A percentile compares a stretch with the other conserved stretches of the same genome.
These are phyloP conservation scores for Spatholobus suberectus DNA, from an alignment of 306 rosid genomes.

Conservation along the genomic window DNA sequence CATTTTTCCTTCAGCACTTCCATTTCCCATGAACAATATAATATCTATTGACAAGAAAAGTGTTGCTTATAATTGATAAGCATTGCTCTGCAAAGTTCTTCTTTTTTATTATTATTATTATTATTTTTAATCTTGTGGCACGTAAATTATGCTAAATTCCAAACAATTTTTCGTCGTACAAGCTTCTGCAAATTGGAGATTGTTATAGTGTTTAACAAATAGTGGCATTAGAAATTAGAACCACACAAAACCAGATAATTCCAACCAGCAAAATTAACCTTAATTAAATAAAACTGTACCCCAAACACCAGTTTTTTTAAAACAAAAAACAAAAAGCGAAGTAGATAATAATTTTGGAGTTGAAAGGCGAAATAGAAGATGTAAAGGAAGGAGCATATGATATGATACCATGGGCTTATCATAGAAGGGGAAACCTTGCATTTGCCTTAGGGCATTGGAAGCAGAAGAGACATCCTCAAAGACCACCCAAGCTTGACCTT, in stretches of 20 bases:
- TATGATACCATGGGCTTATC: constrained; percentile 92
- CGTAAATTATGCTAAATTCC: neutral
- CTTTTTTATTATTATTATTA: neutral
- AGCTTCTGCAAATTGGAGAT: neutral
- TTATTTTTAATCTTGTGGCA: neutral
- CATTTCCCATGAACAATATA: neutral
- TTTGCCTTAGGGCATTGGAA: constrained; percentile 89
- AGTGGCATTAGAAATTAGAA: neutral
- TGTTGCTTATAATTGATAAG: neutral
- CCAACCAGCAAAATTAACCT: neutral
- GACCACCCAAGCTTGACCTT: constrained; percentile 98
- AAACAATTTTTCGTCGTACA: neutral
- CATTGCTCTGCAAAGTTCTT: neutral
- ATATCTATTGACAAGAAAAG: neutral
- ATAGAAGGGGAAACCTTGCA: constrained; percentile 99
- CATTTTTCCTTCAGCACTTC: neutral
- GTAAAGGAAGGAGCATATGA: neutral
- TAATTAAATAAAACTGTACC: neutral
- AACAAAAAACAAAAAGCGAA: neutral
- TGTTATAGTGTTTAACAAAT: neutral
- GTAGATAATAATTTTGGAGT: neutral
- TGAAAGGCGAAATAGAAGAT: neutral
- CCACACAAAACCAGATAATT: neutral
- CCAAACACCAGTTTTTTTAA: neutral
- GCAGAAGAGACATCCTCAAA: constrained; percentile 91